Percentiles rank a stretch among this genome's conserved stretches.
Conservation (phyloP, 2,329 filamentous ascomycete genomes). For the Rhinocladiella similis region DNA sequence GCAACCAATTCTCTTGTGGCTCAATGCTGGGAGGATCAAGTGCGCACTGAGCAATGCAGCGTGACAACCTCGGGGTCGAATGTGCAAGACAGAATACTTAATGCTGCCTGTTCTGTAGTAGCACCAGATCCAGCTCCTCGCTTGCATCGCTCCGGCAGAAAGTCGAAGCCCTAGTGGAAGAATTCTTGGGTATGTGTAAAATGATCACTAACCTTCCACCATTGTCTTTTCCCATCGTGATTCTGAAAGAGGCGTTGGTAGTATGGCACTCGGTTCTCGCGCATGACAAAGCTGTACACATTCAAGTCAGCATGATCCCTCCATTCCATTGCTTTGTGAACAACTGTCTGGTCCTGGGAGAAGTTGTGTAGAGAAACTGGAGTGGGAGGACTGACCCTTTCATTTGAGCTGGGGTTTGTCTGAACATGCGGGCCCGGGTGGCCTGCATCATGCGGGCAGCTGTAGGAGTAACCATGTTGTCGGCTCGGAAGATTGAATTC, state of each 20-base stretch:
- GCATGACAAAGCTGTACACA: conserved; percentile 55
- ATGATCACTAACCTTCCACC: conserved; percentile 62
- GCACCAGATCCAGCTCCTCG: background rate
- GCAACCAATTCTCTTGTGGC: too few relatives aligned
- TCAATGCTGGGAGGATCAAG: too few relatives aligned
- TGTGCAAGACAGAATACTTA: background rate
- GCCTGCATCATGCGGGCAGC: conserved; percentile 32
- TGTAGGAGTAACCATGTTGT: conserved; percentile 30
- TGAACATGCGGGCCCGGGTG: conserved; percentile 29
- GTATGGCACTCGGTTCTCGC: conserved; percentile 66
- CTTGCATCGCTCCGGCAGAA: background rate
- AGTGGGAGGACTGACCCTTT: conserved; percentile 2
- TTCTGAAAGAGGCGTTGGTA: conserved; percentile 69
- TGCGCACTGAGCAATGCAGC: too few relatives aligned
- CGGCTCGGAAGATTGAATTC: conserved; percentile 2
- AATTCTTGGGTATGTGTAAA: background rate
- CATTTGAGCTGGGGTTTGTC: conserved; percentile 19
- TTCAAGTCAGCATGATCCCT: conserved; percentile 4
- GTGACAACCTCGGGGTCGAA: too few relatives aligned
- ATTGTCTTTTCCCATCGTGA: conserved; percentile 66
- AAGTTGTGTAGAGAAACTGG: background rate
- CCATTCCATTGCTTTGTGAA: background rate
- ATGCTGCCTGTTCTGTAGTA: background rate
- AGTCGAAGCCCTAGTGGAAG: background rate
- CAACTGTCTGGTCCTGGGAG: background rate